Evolutionary conservation across 441 rosid genomes (phyloP), one percentile per base, ranked within the genome.

Genomic region (Isatis lusitanica): DNA sequence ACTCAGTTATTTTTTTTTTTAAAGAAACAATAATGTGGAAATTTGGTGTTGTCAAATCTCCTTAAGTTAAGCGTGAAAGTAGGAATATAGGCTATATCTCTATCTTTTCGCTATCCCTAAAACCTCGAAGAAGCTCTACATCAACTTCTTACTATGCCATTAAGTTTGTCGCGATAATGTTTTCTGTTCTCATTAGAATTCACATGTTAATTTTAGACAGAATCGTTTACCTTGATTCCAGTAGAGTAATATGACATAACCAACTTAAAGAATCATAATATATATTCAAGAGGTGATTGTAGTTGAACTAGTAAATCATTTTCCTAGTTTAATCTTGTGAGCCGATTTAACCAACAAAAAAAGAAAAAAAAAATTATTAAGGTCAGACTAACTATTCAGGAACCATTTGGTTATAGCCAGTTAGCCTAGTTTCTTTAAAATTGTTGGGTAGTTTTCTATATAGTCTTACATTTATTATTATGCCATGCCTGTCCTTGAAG

Each of bases 41-140:
- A 53, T 36, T 16, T 77, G 74, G 81, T 73, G 77, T 53, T 72
- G 77, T 78, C 81, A 78, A 78, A 78, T 78, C 77, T 62, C 74
- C 77, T 35, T 33, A 72, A 55, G 36, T 28, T 62, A 78, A 72
- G 81, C 74, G 70, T 73, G 81, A 68, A 53, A 62, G 69, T 72
- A 67, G 70, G 65, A 66, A 66, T 70, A 77, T 52, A 67, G 77
- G 40, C 74, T 46, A 61, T 53, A 52, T 60, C 33, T 64, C 71
- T 64, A 57, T 55, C 59, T 36, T 43, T 56, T 75, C 30, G 44
- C 65, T 53, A 75, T 70, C 63, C 62, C 72, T 70, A 57, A 53
- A 74, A 70, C 63, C 80, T 71, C 73, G 21, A 59, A 24, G 76
- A 76, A 48, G 68, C 57, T 58, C 48, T 65, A 58, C 73, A 71